These are phyloP conservation scores for Fusarium sp. DNA, from an alignment of 2,329 filamentous ascomycete species.

Conservation along the genomic window DNA sequence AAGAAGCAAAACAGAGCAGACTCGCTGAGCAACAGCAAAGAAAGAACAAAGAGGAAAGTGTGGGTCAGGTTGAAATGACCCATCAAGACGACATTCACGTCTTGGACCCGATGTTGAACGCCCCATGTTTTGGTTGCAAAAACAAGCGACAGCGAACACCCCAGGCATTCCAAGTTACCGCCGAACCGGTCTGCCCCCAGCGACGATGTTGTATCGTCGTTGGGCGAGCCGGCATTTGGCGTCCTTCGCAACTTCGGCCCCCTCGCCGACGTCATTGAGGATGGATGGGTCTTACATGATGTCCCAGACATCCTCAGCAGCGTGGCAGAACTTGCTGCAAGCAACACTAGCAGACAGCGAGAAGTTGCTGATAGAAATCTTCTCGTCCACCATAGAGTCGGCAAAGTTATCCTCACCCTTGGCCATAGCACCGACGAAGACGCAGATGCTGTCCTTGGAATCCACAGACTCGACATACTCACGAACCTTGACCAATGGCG, in stretches of 20 bases:
- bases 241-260: slow-evolving; percentile 37
- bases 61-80: slow-evolving; percentile 74
- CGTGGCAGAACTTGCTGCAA: slow-evolving; percentile 99
- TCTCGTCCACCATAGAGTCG: slow-evolving; percentile 93
- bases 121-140: slow-evolving; percentile 87
- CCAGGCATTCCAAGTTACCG: slow-evolving; percentile 71
- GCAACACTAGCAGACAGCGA: slow-evolving; percentile 97
- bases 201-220: slow-evolving; percentile 80
- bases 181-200: slow-evolving; percentile 54
- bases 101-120: slow-evolving; percentile 82
- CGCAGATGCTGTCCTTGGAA: slow-evolving; percentile 91
- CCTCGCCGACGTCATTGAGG: slow-evolving; percentile 16
- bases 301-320: slow-evolving; percentile 95
- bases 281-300: slow-evolving; percentile 72
- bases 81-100: slow-evolving; percentile 66
- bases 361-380: slow-evolving; percentile 98
- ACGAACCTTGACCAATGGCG: slow-evolving; percentile 84
- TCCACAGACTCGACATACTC: slow-evolving; percentile 87
- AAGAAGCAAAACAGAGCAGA: slow-evolving; percentile 20
- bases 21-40: slow-evolving; percentile 26
- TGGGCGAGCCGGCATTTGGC: slow-evolving; percentile 50
- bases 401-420: slow-evolving; percentile 97
- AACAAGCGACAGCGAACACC: slow-evolving; percentile 81
- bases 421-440: slow-evolving; percentile 98
- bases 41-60: slow-evolving; percentile 37